Conservation (phyloP, 73 alveolate genomes). For the Symbiodinium natans region DNA sequence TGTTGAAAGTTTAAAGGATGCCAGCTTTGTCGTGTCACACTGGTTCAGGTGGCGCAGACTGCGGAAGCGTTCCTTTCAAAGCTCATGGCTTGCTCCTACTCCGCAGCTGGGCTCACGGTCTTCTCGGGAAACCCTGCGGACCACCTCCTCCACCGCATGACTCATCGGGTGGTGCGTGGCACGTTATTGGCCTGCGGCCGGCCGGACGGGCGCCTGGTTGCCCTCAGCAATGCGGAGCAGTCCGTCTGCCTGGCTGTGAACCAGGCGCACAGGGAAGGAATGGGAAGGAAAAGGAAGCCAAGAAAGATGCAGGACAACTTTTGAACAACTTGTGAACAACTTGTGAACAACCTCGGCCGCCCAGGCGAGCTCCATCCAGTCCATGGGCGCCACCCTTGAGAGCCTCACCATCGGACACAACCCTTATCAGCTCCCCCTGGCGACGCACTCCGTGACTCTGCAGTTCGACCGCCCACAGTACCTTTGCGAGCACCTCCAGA, state of each 20-base stretch:
- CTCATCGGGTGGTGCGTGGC: conserved; percentile 67
- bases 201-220: conserved; percentile 45
- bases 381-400: conserved; percentile 28
- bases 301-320: no score
- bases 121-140: conserved; percentile 55
- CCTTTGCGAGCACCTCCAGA: not conserved
- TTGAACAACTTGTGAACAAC: no score
- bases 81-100: conserved; percentile 45
- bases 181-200: conserved; percentile 56
- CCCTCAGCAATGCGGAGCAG: conserved; percentile 27
- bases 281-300: no score
- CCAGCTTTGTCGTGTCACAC: not conserved
- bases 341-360: no score
- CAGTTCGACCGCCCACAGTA: not conserved
- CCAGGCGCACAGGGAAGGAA: not conserved
- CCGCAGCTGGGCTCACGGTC: conserved; percentile 25
- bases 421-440: conserved; percentile 40
- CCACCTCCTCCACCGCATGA: conserved; percentile 63
- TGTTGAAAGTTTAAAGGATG: not conserved
- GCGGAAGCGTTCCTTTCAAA: conserved; percentile 11
- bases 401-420: conserved; percentile 55
- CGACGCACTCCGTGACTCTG: conserved; percentile 24
- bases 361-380: conserved; percentile 58
- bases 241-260: conserved; percentile 55
- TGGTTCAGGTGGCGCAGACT: not conserved